phyloP scores from a whole-genome alignment of 2,329 filamentous ascomycete genomes.

The Chaetomiaceae sp. region DNA sequence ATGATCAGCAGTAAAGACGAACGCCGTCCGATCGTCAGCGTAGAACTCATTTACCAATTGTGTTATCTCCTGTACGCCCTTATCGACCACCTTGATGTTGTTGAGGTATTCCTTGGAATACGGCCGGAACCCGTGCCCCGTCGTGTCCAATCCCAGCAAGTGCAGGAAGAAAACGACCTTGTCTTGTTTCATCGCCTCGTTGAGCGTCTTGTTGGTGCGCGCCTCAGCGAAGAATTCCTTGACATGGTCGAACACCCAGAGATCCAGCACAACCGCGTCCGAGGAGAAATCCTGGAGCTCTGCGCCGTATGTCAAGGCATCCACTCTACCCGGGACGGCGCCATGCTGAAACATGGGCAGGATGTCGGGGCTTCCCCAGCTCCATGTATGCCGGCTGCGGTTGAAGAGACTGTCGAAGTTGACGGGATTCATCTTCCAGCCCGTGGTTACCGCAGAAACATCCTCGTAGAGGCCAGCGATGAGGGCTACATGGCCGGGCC shows the following conservation, averaged over 20 bases:
- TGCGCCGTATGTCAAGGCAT: constrained; percentile 77
- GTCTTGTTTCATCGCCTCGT: constrained; percentile 69
- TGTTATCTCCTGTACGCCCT: constrained; percentile 80
- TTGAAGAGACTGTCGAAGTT: constrained; percentile 99
- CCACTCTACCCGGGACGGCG: constrained; percentile 80
- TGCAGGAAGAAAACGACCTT: constrained; percentile 95
- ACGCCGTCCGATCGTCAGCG: constrained; percentile 77
- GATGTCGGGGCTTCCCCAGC: constrained; percentile 97
- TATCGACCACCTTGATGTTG: constrained; percentile 91
- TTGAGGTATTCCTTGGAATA: constrained; percentile 94
- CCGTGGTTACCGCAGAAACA: constrained; percentile 93
- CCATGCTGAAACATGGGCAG: constrained; percentile 94
- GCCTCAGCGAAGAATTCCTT: constrained; percentile 81
- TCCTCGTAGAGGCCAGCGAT: constrained; percentile 97
- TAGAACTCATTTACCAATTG: constrained; percentile 84
- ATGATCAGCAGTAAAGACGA: constrained; percentile 95
- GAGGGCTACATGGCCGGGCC: constrained; percentile 91
- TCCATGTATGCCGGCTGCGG: constrained; percentile 93
- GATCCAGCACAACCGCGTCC: constrained; percentile 75
- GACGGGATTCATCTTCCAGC: constrained; percentile 97
- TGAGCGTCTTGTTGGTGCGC: constrained; percentile 69
- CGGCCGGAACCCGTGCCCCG: constrained; percentile 78
- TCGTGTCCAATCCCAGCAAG: constrained; percentile 85
- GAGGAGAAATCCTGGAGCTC: constrained; percentile 88
- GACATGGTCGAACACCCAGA: constrained; percentile 94